These are phyloP conservation scores for Xylaria arbuscula DNA, from an alignment of 2,329 filamentous ascomycete genomes.

Conservation along the genomic window DNA sequence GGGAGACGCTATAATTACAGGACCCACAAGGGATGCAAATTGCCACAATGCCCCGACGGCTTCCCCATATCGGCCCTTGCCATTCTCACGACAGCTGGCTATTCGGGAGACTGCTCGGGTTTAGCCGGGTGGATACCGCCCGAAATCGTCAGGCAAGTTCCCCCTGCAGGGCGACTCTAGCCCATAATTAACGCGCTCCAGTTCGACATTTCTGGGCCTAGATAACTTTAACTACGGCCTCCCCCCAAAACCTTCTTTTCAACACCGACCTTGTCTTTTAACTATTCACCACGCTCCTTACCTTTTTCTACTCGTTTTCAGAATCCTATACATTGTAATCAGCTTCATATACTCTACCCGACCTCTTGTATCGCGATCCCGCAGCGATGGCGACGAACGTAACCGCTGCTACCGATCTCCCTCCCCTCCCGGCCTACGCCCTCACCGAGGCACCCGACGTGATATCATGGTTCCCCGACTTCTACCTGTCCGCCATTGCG, in stretches of 20 bases:
- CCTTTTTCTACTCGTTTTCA: constrained; percentile 36
- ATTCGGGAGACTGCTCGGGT: constrained; percentile 20
- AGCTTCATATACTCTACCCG: constrained; percentile 19
- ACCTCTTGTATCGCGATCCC: constrained; percentile 21
- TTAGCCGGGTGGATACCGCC: constrained; percentile 7
- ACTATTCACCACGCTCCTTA: constrained; percentile 35
- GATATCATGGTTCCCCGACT: constrained; percentile 82
- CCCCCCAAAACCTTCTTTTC: constrained; percentile 30
- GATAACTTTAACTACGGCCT: constrained; percentile 2
- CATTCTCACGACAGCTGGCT: constrained; percentile 20
- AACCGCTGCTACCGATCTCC: constrained; percentile 72
- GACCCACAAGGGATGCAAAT: constrained; percentile 12
- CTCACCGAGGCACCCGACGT: constrained; percentile 76
- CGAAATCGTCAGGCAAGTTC: not conserved
- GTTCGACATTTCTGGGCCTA: constrained; percentile 21
- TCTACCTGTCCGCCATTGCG: constrained; percentile 77
- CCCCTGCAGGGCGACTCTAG: constrained; percentile 1
- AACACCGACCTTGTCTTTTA: constrained; percentile 18
- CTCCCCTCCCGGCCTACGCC: constrained; percentile 86
- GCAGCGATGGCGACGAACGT: constrained; percentile 60
- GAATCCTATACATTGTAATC: constrained; percentile 41
- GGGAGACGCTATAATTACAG: not conserved
- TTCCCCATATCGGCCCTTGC: constrained; percentile 15
- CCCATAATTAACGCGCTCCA: constrained; percentile 31
- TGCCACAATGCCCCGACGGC: constrained; percentile 12